Conservation (phyloP, 345 rosid genomes). For the Laguncularia racemosa region DNA sequence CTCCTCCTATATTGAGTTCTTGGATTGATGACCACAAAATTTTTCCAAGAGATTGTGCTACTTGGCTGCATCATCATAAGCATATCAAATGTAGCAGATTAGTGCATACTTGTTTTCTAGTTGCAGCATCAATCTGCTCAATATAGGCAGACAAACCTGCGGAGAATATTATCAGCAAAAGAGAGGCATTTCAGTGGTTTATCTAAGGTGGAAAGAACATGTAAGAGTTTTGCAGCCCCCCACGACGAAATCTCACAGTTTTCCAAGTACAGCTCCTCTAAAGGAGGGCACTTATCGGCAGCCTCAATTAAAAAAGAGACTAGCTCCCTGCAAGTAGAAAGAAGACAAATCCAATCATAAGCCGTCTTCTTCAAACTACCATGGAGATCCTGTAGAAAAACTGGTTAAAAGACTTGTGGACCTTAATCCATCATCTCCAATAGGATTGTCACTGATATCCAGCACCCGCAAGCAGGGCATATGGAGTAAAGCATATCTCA, state of each 20-base stretch:
- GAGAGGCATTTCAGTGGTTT: conserved; percentile 51
- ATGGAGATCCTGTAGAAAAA: conserved; percentile 1
- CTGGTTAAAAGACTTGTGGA: conserved; percentile 18
- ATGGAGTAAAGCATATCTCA: conserved; percentile 38
- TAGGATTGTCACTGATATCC: conserved; percentile 80
- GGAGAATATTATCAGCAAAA: conserved; percentile 69
- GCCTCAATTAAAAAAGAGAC: conserved; percentile 54
- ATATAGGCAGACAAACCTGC: conserved; percentile 43
- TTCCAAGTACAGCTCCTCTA: conserved; percentile 57
- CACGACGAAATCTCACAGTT: conserved; percentile 63
- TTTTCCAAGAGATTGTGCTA: conserved; percentile 51
- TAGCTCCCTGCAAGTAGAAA: conserved; percentile 48
- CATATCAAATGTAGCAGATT: too few relatives aligned
- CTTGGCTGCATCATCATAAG: conserved; percentile 35
- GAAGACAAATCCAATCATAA: conserved; percentile 17
- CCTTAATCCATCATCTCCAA: conserved; percentile 76
- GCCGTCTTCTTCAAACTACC: not conserved
- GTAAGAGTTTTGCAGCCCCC: conserved; percentile 56
- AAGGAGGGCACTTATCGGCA: conserved; percentile 29
- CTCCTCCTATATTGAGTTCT: conserved; percentile 59
- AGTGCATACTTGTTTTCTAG: too few relatives aligned
- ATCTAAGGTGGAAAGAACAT: conserved; percentile 36
- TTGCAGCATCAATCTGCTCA: too few relatives aligned
- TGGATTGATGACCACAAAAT: conserved; percentile 33
- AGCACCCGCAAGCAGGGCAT: conserved; percentile 72